Percentiles rank a stretch among this genome's conserved stretches.
phyloP scores from a whole-genome alignment of 345 rosid genomes.

The Citrus sinensis region DNA sequence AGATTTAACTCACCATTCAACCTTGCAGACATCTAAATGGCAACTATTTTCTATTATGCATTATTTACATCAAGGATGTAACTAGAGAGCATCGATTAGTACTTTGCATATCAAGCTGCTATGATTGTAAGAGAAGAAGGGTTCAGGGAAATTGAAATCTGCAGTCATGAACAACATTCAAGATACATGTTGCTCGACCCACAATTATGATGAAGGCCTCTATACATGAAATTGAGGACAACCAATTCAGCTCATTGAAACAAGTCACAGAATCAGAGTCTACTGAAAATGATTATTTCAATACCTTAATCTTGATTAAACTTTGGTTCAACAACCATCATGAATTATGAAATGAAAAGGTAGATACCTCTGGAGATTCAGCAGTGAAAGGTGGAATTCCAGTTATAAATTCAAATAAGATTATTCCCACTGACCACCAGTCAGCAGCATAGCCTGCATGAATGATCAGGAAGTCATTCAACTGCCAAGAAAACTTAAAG shows the following conservation, averaged over 20 bases:
- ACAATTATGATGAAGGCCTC: not conserved
- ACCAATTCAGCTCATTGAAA: not conserved
- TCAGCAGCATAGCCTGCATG: constrained; percentile 73
- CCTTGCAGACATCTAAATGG: not conserved
- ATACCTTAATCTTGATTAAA: not conserved
- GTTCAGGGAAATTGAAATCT: not conserved
- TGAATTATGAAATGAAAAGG: constrained; percentile 8
- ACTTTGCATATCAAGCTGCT: constrained; percentile 5
- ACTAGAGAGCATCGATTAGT: not conserved
- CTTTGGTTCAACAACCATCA: not conserved
- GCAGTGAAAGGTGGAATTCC: constrained; percentile 87
- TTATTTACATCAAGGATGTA: not conserved
- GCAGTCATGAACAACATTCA: not conserved
- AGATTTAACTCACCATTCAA: not conserved
- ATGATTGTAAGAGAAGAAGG: not conserved
- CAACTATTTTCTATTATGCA: not conserved
- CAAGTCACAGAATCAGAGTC: not conserved
- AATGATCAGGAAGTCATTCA: constrained; percentile 24
- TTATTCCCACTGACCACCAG: constrained; percentile 94
- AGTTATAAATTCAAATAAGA: constrained; percentile 68
- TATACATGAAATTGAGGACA: not conserved
- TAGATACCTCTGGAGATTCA: constrained; percentile 61
- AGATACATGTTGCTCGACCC: not conserved
- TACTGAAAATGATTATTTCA: not conserved
- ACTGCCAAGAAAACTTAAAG: constrained; percentile 8